Percentiles rank a stretch among this genome's conserved stretches.
These are phyloP conservation scores for Pichia pseudocactophila DNA, from an alignment of 805 yeast species.

Conservation along the genomic window DNA sequence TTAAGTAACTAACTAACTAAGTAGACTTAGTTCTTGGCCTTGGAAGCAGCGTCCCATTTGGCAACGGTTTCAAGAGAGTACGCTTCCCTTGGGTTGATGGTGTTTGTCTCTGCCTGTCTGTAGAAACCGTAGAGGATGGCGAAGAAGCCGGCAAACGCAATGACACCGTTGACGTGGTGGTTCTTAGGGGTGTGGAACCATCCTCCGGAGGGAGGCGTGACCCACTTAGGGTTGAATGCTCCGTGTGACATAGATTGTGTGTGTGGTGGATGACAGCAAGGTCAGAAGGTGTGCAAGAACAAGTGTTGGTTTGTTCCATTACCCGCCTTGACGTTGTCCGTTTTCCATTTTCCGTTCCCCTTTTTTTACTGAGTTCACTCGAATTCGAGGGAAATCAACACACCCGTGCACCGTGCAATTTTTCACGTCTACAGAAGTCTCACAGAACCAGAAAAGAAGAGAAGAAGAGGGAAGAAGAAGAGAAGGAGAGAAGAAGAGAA, in stretches of 20 bases:
- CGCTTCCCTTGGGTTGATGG: constrained; percentile 29
- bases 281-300: too few species aligned
- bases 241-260: constrained; percentile 21
- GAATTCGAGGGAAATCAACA: too few species aligned
- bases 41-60: constrained; percentile 38
- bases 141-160: constrained; percentile 33
- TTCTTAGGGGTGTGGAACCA: constrained; percentile 48
- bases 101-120: constrained; percentile 30
- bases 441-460: too few species aligned
- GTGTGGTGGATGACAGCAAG: too few species aligned
- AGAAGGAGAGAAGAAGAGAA: background rate
- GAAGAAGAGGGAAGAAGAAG: too few species aligned
- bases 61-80: constrained; percentile 32
- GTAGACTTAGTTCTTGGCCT: background rate
- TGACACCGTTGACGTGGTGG: constrained; percentile 35
- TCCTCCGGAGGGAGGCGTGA: constrained; percentile 43
- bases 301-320: background rate
- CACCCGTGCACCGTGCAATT: too few species aligned
- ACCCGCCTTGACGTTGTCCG: too few species aligned
- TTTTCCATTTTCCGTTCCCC: too few species aligned
- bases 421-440: too few species aligned
- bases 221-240: constrained; percentile 26
- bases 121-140: constrained; percentile 27
- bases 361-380: too few species aligned
- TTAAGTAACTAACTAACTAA: background rate